Evolutionary conservation across 2,329 filamentous ascomycete species (phyloP), one percentile per base, ranked within the genome.

Genomic region (Botrytis byssoidea): DNA sequence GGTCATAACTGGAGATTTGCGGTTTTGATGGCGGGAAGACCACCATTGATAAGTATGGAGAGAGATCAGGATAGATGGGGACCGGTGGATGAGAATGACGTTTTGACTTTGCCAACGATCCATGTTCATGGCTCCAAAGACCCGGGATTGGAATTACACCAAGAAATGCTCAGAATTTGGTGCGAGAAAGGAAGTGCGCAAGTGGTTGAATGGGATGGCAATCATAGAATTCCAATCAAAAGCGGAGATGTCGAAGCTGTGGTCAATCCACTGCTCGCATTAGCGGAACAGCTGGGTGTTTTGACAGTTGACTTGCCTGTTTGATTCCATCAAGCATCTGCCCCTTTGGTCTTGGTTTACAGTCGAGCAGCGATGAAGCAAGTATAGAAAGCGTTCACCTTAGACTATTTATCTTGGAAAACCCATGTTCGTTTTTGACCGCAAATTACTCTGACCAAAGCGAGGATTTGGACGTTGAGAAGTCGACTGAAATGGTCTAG

Each of bases 201-300:
- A 57, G 75, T 94, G 64, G 81, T 95, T 1, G 90, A 94, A 81
- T 95, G 92, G 93, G 87, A 93, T 73, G 92, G 91, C 0, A 86
- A 85, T 1, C 93, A 95, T 80, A 83, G 92, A 9, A 84, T 95
- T 67, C 91, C 92, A 2, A 86, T 95, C 74, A 92, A 92, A 84
- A 84, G 83, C 35, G 83, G 82, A 44, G 92, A 94, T 81, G 91
- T 94, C 4, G 84, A 88, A 67, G 83, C 81, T 16, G 83, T 92
- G 18, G 84, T 87, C 18, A 81, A 83, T 18, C 84, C 85, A 66
- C 87, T 90, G 7, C 35, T 74, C 20, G 51, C 20, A 44, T 46
- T 74, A 40, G 73, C 73, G 4, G 44, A 57, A 29, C 14, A 69
- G 32, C 42, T 72, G 46, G 70, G 65, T 6, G n/a, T 72, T 61